Conservation (phyloP, 163 green algal species). For the Chlamydomonas reinhardtii region DNA sequence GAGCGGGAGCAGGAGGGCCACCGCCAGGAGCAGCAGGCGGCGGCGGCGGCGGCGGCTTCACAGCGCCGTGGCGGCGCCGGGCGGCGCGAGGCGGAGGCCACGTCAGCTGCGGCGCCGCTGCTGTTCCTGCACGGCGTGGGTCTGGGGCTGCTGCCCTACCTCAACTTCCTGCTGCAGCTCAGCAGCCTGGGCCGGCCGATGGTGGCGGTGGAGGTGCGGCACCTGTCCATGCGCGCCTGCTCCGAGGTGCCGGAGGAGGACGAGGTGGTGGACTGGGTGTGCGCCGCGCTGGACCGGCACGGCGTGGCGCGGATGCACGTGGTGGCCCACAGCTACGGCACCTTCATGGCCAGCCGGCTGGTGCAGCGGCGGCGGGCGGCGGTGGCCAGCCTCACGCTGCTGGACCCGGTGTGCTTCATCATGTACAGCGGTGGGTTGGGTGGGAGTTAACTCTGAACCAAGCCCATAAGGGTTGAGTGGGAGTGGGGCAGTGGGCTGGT, state of each 20-base stretch:
- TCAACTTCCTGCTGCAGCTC: constrained; percentile 59
- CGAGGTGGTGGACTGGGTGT: constrained; percentile 53
- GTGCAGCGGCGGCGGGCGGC: constrained; percentile 53
- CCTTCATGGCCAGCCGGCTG: constrained; percentile 66
- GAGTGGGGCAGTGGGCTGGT: too few species aligned
- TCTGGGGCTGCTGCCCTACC: constrained; percentile 72
- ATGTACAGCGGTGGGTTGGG: constrained; percentile 46
- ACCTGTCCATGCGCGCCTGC: constrained; percentile 68
- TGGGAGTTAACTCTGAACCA: too few species aligned
- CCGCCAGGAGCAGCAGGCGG: too few species aligned
- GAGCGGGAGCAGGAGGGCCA: too few species aligned
- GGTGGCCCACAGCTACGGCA: constrained; percentile 71
- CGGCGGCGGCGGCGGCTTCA: background rate
- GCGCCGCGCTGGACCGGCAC: constrained; percentile 33
- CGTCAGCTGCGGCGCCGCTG: constrained; percentile 30
- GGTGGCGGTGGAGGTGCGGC: constrained; percentile 62
- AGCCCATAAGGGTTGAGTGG: too few species aligned
- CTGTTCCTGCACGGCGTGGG: constrained; percentile 70
- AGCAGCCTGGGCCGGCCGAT: constrained; percentile 39
- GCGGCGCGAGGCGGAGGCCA: background rate
- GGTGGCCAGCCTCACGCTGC: constrained; percentile 60
- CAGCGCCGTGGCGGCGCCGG: background rate
- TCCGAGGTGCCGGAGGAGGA: constrained; percentile 53
- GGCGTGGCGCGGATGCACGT: constrained; percentile 22
- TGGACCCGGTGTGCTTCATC: constrained; percentile 73